Percentiles rank a stretch among this genome's conserved stretches.
These are phyloP conservation scores for Citrus inodora DNA, from an alignment of 345 rosid species.

Conservation along the genomic window DNA sequence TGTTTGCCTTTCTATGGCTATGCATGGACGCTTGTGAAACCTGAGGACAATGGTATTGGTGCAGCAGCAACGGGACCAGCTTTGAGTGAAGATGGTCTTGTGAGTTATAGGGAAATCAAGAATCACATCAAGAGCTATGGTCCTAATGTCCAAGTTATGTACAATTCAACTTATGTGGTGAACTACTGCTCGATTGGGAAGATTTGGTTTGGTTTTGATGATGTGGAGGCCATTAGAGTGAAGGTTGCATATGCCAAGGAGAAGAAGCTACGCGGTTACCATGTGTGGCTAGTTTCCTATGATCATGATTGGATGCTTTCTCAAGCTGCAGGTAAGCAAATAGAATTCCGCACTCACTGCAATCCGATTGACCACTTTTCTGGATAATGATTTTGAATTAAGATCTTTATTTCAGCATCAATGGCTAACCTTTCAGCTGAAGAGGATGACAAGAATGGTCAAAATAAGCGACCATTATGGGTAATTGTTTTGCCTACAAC, in stretches of 20 bases:
- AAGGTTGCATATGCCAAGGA: slow-evolving; percentile 40
- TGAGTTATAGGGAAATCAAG: slow-evolving; percentile 21
- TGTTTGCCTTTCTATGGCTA: slow-evolving; percentile 32
- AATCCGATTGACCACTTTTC: no score
- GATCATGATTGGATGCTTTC: slow-evolving; percentile 46
- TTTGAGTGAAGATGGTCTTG: background rate
- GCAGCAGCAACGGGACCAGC: slow-evolving; percentile 19
- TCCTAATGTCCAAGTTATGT: background rate
- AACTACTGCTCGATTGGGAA: slow-evolving; percentile 17
- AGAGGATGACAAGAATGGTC: background rate
- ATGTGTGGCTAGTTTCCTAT: slow-evolving; percentile 21
- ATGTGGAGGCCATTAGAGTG: slow-evolving; percentile 27
- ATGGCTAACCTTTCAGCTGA: background rate
- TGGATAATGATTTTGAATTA: background rate
- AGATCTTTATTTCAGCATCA: background rate
- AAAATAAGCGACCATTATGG: background rate
- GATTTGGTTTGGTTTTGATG: slow-evolving; percentile 45
- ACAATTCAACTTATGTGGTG: slow-evolving; percentile 34
- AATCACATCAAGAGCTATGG: slow-evolving; percentile 12
- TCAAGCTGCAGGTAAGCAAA: slow-evolving; percentile 4
- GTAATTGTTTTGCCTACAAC: slow-evolving; percentile 13
- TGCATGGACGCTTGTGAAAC: slow-evolving; percentile 25
- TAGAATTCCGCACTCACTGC: no score
- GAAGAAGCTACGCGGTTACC: slow-evolving; percentile 37
- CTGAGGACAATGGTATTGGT: background rate